Evolutionary conservation across 768 basidiomycete genomes (phyloP).

Genomic region (Trametes gibbosa): DNA sequence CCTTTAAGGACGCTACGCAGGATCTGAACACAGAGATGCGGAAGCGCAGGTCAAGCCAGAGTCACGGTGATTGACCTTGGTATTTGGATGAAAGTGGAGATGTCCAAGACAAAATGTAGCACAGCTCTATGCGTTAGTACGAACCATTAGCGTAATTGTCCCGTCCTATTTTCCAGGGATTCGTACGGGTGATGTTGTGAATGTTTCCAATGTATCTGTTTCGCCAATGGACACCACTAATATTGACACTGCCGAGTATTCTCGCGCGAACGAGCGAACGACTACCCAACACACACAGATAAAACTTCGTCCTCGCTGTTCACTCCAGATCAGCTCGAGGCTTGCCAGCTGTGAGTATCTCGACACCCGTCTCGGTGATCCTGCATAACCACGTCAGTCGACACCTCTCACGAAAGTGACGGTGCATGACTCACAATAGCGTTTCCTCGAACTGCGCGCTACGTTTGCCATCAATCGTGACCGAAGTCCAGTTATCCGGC

Average conservation of each 20-base stretch:
- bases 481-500: constrained; percentile 97
- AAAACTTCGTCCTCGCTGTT: background rate
- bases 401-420: background rate
- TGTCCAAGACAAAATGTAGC: too few relatives aligned
- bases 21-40: constrained; percentile 65
- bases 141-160: too few relatives aligned
- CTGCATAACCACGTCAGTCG: constrained; percentile 40
- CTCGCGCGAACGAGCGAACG: background rate
- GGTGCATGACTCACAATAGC: constrained; percentile 66
- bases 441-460: constrained; percentile 99
- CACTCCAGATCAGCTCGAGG: constrained; percentile 30
- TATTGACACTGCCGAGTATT: background rate
- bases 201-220: background rate
- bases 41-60: constrained; percentile 21
- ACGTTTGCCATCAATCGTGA: constrained; percentile 83
- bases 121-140: too few relatives aligned
- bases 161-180: background rate
- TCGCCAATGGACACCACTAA: background rate
- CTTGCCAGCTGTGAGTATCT: constrained; percentile 72
- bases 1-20: constrained; percentile 62
- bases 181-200: background rate
- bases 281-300: background rate
- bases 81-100: background rate
- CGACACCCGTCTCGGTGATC: constrained; percentile 88
- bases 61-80: background rate